Evolutionary conservation across 1,284 basidiomycete genomes (phyloP).

Genomic region (Phylloporus sp.): DNA sequence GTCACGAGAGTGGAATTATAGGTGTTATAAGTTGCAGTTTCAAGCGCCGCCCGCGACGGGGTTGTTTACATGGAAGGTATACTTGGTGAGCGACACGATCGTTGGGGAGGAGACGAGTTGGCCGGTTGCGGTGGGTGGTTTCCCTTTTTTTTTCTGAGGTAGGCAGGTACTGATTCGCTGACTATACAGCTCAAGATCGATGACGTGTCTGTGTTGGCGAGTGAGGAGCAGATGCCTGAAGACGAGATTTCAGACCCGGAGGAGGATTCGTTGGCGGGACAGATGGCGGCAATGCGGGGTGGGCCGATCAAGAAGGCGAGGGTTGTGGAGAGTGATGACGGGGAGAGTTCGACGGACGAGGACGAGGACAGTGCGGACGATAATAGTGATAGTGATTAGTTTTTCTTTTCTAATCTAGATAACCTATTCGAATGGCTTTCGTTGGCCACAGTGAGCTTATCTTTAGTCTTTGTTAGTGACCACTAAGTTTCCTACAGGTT

Average conservation of each 20-base stretch:
- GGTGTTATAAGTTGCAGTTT: slow-evolving; percentile 91
- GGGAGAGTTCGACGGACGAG: slow-evolving; percentile 43
- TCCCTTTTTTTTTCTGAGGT: not conserved
- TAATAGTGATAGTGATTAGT: slow-evolving; percentile 36
- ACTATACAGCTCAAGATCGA: slow-evolving; percentile 77
- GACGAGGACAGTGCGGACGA: slow-evolving; percentile 15
- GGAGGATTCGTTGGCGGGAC: slow-evolving; percentile 93
- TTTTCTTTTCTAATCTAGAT: no score
- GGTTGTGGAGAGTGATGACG: slow-evolving; percentile 48
- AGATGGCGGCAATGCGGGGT: slow-evolving; percentile 98
- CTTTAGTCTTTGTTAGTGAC: no score
- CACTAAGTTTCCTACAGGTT: no score
- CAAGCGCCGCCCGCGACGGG: slow-evolving; percentile 90
- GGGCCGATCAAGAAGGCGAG: slow-evolving; percentile 76
- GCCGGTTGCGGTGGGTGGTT: slow-evolving; percentile 74
- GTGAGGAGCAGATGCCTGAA: slow-evolving; percentile 68
- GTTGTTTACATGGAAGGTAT: slow-evolving; percentile 88
- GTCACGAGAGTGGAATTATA: slow-evolving; percentile 66
- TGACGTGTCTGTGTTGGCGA: slow-evolving; percentile 60
- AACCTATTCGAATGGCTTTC: no score
- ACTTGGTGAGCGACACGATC: slow-evolving; percentile 87
- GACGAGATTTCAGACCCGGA: slow-evolving; percentile 97
- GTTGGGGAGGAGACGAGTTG: slow-evolving; percentile 80
- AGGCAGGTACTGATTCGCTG: slow-evolving; percentile 1
- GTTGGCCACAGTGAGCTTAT: no score